Conservation (phyloP, 192 early-diverging fungal genomes). For the Backusella australiensis region DNA sequence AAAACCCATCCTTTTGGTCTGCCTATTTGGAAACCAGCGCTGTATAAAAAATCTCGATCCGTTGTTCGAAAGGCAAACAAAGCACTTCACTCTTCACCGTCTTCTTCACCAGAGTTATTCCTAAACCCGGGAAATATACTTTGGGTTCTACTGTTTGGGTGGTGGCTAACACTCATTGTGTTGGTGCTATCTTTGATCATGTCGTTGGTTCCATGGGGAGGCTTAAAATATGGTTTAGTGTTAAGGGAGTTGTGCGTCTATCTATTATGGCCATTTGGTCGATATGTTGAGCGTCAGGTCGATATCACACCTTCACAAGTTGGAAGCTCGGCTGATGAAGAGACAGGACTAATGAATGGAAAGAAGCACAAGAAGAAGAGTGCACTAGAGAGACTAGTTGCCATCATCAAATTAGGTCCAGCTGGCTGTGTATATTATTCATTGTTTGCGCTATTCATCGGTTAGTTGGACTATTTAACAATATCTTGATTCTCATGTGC, state of each 20-base stretch:
- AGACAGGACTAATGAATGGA: background rate
- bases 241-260: constrained; percentile 78
- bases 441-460: constrained; percentile 41
- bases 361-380: background rate
- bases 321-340: background rate
- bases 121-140: constrained; percentile 83
- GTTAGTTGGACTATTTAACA: constrained; percentile 30
- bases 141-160: constrained; percentile 87
- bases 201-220: constrained; percentile 51
- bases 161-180: constrained; percentile 79
- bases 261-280: constrained; percentile 96
- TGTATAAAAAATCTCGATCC: constrained; percentile 93
- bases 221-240: constrained; percentile 60
- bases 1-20: constrained; percentile 89
- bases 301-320: constrained; percentile 27
- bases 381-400: background rate
- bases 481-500: constrained; percentile 22
- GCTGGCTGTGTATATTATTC: constrained; percentile 50
- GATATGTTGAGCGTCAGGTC: constrained; percentile 74
- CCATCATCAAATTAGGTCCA: constrained; percentile 36
- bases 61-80: constrained; percentile 77
- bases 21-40: constrained; percentile 94
- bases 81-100: constrained; percentile 75
- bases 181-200: constrained; percentile 60
- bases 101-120: constrained; percentile 58